Conservation (phyloP, 2,329 filamentous ascomycete species). For the Colletotrichum cereale region DNA sequence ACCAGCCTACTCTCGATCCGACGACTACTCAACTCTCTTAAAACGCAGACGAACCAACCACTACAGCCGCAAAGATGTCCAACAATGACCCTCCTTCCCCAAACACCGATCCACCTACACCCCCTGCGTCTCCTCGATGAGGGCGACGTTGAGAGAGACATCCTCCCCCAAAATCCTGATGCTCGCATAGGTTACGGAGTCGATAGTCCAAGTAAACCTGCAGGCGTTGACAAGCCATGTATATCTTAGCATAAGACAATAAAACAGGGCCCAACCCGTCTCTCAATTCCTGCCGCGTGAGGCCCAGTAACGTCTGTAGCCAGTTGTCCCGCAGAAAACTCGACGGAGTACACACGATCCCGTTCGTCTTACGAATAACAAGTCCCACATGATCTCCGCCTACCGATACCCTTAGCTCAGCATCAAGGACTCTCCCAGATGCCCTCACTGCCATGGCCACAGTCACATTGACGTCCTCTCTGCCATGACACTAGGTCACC, state of each 20-base stretch:
- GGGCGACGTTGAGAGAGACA: background rate
- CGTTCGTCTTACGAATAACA: background rate
- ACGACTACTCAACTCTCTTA: too few species aligned
- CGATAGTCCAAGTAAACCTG: background rate
- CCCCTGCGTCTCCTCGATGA: background rate
- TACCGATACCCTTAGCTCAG: background rate
- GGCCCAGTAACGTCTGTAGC: too few species aligned
- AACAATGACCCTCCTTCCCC: slow-evolving; percentile 19
- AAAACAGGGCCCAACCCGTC: background rate
- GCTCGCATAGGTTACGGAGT: background rate
- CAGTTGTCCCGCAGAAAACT: background rate
- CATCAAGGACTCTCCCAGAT: slow-evolving; percentile 28
- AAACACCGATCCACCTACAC: slow-evolving; percentile 14
- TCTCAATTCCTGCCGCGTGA: too few species aligned
- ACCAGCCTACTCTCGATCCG: background rate
- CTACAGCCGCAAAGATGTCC: background rate
- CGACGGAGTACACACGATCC: background rate
- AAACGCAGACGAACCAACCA: background rate
- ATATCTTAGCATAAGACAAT: background rate
- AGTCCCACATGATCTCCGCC: slow-evolving; percentile 8
- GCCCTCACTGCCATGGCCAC: slow-evolving; percentile 48
- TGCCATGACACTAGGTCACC: slow-evolving; percentile 51
- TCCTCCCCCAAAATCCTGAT: background rate
- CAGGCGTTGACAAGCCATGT: background rate
- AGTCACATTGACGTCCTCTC: slow-evolving; percentile 42